Conservation (phyloP, 2,329 filamentous ascomycete species). For the Penicillium sp. region DNA sequence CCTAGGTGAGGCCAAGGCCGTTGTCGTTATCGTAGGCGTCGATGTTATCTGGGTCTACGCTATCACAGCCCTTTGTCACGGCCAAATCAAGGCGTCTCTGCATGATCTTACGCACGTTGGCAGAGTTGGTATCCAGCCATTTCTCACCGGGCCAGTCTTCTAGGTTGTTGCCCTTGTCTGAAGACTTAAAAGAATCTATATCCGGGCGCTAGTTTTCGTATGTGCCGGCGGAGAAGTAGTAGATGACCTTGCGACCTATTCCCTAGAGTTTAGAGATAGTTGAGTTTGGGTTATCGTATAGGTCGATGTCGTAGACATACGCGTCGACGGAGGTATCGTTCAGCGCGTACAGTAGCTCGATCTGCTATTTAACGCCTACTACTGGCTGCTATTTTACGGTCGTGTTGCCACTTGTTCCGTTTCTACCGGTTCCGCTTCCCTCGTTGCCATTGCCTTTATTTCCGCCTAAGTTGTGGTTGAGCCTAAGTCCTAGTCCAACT, state of each 20-base stretch:
- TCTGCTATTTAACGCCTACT: slow-evolving; percentile 57
- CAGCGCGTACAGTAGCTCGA: slow-evolving; percentile 48
- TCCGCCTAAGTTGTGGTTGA: slow-evolving; percentile 34
- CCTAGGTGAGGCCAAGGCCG: slow-evolving; percentile 55
- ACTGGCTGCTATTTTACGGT: slow-evolving; percentile 50
- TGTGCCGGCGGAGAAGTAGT: slow-evolving; percentile 70
- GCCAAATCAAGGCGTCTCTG: slow-evolving; percentile 56
- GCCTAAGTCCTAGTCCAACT: slow-evolving; percentile 55
- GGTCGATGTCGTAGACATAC: slow-evolving; percentile 58
- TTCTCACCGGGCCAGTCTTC: slow-evolving; percentile 63
- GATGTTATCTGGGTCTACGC: slow-evolving; percentile 67
- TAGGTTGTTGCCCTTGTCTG: slow-evolving; percentile 56
- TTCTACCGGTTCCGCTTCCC: slow-evolving; percentile 22
- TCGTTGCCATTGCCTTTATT: slow-evolving; percentile 21
- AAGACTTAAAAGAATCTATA: slow-evolving; percentile 49
- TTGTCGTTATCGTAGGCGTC: slow-evolving; percentile 64
- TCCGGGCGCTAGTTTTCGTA: slow-evolving; percentile 63
- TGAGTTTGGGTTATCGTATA: slow-evolving; percentile 51
- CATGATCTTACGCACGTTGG: slow-evolving; percentile 63
- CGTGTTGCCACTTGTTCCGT: slow-evolving; percentile 22
- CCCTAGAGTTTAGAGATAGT: slow-evolving; percentile 49
- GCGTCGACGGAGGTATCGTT: slow-evolving; percentile 49
- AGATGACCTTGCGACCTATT: slow-evolving; percentile 60
- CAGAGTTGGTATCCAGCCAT: slow-evolving; percentile 60
- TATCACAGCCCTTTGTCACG: slow-evolving; percentile 59